These are phyloP conservation scores for Cercospora sp. DNA, from an alignment of 2,329 filamentous ascomycete genomes.

Conservation along the genomic window DNA sequence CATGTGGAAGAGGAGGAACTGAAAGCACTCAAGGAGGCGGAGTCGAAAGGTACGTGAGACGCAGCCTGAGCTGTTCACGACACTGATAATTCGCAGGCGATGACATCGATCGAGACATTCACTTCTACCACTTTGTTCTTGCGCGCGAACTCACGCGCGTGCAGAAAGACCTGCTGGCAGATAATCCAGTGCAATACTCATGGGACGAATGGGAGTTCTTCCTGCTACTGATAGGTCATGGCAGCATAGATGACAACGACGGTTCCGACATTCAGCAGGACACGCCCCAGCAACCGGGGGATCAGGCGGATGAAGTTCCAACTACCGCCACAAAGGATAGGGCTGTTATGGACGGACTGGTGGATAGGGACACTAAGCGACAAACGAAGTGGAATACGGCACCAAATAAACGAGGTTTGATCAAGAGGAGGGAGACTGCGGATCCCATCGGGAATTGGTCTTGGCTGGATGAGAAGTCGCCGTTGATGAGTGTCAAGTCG, in stretches of 20 bases:
- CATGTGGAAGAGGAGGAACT: constrained; percentile 44
- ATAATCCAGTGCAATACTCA: constrained; percentile 41
- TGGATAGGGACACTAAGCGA: constrained; percentile 25
- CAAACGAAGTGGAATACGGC: constrained; percentile 20
- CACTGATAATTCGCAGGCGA: constrained; percentile 41
- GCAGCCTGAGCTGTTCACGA: background rate
- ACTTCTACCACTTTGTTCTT: constrained; percentile 54
- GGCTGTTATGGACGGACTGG: constrained; percentile 28
- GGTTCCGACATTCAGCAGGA: constrained; percentile 28
- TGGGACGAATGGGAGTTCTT: constrained; percentile 52
- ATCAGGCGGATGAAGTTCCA: background rate
- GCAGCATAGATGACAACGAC: constrained; percentile 41
- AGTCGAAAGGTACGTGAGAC: constrained; percentile 6
- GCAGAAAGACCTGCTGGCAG: constrained; percentile 44
- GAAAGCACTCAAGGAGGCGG: constrained; percentile 38
- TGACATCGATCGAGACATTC: constrained; percentile 48
- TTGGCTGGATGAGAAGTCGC: constrained; percentile 69
- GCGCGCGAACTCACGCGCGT: constrained; percentile 47
- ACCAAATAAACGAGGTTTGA: constrained; percentile 21
- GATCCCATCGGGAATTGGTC: constrained; percentile 57
- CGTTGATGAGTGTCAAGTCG: constrained; percentile 66
- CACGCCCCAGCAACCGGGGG: background rate
- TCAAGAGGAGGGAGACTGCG: constrained; percentile 22
- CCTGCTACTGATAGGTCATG: constrained; percentile 49
- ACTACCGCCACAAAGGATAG: background rate